Percentiles rank a stretch among this genome's conserved stretches.
Conservation (phyloP, 225 moss, liverwort and hornwort genomes). For the Pseudisothecium myosuroides region DNA sequence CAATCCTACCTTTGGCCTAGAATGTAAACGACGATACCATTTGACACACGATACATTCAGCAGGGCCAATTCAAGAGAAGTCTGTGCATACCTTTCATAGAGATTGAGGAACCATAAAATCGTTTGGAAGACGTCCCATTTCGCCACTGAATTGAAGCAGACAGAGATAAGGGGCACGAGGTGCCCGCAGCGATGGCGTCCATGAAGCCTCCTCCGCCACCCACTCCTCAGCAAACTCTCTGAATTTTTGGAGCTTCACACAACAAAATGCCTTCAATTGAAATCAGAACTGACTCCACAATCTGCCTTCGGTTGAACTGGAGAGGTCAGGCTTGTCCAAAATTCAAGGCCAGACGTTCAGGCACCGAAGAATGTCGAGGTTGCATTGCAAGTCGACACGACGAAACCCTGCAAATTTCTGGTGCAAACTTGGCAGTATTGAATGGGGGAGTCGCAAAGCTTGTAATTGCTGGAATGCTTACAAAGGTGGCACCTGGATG, state of each 20-base stretch:
- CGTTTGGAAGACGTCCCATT: not conserved
- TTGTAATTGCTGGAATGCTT: not conserved
- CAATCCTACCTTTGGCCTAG: not conserved
- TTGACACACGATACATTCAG: not conserved
- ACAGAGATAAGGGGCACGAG: conserved; percentile 15
- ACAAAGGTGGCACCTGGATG: not conserved
- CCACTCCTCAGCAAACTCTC: not conserved
- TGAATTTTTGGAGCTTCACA: not conserved
- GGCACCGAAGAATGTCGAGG: not conserved
- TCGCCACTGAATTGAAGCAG: conserved; percentile 7
- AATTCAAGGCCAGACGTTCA: not conserved
- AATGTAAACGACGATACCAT: not conserved
- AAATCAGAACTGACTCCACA: not conserved
- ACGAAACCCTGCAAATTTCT: not conserved
- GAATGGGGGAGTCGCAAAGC: not conserved
- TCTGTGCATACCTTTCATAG: conserved; percentile 5
- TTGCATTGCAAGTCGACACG: not conserved
- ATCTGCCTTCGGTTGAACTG: not conserved
- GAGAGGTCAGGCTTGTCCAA: not conserved
- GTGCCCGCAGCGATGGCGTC: conserved; percentile 25
- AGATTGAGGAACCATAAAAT: not conserved
- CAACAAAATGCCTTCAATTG: not conserved
- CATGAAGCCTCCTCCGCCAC: not conserved
- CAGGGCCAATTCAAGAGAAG: not conserved
- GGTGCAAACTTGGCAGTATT: not conserved